Base-by-base conservation (phyloP, 2,329 filamentous ascomycete species). In the Aspergillus persii region DNA sequence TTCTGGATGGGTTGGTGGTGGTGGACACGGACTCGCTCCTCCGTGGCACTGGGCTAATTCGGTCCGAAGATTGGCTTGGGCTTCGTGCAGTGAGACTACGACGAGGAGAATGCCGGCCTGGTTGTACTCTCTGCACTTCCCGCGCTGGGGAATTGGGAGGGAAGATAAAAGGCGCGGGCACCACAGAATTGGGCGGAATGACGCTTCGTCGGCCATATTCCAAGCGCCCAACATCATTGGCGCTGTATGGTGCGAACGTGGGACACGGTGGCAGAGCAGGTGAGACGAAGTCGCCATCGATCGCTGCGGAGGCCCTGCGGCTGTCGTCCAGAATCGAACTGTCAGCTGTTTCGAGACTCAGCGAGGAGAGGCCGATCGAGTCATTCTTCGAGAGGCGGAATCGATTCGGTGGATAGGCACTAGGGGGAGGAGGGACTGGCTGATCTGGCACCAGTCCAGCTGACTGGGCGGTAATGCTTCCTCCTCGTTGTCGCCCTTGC, bases 281-380 rank as follows among this genome's bases (percentile, higher is more conserved):
- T 1, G 73, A 74, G 44, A 64, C 67, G 18, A 72, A 59, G 5
- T 70, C 68, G 27, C 66, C 66, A 8, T 74, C 72, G 6, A 63
- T 59, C 2, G 68, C 71, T n/a, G 62, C 60, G 5, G 69, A 69
- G 27, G 65, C 65, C 41, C 67, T 66, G 53, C 63, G 60, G 46
- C 68, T 67, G 31, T 74, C 74, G 8, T 76, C 73, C 29, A 76
- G 56, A 44, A 76, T 76, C 2, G 74, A 76, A 56, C 73, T 76
- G 59, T 75, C 72, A 3, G 71, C 74, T 1, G 73, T 76, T 53
- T 75, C 74, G 1, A 76, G 58, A 53, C 74, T 76, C 60, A 74
- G 61, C 1, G 72, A 74, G 11, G 74, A 76, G 44, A 74, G 64
- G 3, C 74, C 68, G 63, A 71, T 66, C 4, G 73, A 76, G 55